Base-by-base conservation (phyloP, 129 eudicot species). In the Artemisia argyi region DNA sequence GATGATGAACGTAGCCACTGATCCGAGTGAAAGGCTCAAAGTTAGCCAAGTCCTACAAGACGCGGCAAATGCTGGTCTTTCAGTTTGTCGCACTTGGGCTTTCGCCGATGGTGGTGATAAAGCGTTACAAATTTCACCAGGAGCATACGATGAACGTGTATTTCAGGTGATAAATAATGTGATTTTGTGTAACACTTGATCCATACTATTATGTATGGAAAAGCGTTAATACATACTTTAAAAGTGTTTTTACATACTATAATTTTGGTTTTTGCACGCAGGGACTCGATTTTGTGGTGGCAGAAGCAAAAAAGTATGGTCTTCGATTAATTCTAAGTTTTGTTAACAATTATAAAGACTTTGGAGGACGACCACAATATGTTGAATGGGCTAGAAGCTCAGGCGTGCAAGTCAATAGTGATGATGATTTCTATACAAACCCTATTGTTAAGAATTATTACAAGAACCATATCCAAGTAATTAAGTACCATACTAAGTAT, bases 41-140 rank as follows among this genome's bases (percentile, higher is more conserved):
- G 96, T 89, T 1, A 77, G 89, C 2, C 68, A 82, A 15, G 95
- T 78, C 0, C 63, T 93, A 17, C 82, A 75, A 55, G 88, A 93
- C 1, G 98, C 98, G 4, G 77, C 92, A 0, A 79, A 73, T 12
- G 86, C 91, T 12, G 95, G 95, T 10, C 91, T 93, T 32, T 81
- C 90, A 0, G 95, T 93, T 14, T 87, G 95, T 69, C 72, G 98
- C n/a, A 87, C 98, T 4, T 93, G 98, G 98, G 98, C 97, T 39
- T 89, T 93, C 13, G 84, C 83, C 0, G 98, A 93, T 50, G 97
- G 92, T 6, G 87, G 91, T n/a, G 80, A 76, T 57, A 76, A 82
- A 6, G 87, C 98, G 3, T 86, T 93, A 11, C 97, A 93, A 62
- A 63, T 82, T 42, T 87, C 98, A 24, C 98, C 91, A 3, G 98